Evolutionary conservation across 2,329 filamentous ascomycete genomes (phyloP).

Genomic region (Metarhizium rileyi): DNA sequence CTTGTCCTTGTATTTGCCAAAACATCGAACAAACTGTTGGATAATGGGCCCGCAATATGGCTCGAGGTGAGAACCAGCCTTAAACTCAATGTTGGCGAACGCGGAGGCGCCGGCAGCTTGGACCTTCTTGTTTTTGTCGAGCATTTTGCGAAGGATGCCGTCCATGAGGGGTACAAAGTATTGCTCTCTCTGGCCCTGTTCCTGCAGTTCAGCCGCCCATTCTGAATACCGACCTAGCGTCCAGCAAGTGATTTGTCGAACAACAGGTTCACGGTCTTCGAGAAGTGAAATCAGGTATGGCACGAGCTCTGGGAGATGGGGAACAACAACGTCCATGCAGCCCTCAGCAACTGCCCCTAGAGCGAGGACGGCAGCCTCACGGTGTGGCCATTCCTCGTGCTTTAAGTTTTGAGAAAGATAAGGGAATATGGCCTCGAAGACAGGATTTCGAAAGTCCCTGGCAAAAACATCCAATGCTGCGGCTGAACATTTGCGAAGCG

Average conservation of each 20-base stretch:
- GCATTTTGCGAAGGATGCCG: constrained; percentile 85
- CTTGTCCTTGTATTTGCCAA: constrained; percentile 91
- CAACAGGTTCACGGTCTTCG: constrained; percentile 76
- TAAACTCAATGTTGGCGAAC: constrained; percentile 93
- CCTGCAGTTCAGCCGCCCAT: constrained; percentile 74
- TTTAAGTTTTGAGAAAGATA: constrained; percentile 86
- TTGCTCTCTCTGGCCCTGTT: constrained; percentile 55
- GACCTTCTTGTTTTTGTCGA: constrained; percentile 95
- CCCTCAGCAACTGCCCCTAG: constrained; percentile 92
- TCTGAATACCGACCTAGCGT: constrained; percentile 86
- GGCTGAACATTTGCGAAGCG: constrained; percentile 90
- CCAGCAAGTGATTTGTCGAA: constrained; percentile 97
- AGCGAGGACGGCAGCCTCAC: constrained; percentile 89
- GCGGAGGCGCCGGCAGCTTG: constrained; percentile 94
- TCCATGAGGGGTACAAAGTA: constrained; percentile 98
- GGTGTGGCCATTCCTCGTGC: constrained; percentile 81
- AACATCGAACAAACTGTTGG: constrained; percentile 85
- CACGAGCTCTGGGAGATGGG: constrained; percentile 82
- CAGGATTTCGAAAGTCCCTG: constrained; percentile 74
- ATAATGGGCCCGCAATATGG: constrained; percentile 88
- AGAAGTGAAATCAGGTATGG: constrained; percentile 83
- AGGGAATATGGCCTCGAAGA: constrained; percentile 86
- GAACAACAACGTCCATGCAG: constrained; percentile 80
- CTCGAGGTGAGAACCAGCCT: constrained; percentile 68
- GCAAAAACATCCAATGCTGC: constrained; percentile 92